Evolutionary conservation across 345 rosid genomes (phyloP).

Genomic region (Eucalyptus leucophloia): DNA sequence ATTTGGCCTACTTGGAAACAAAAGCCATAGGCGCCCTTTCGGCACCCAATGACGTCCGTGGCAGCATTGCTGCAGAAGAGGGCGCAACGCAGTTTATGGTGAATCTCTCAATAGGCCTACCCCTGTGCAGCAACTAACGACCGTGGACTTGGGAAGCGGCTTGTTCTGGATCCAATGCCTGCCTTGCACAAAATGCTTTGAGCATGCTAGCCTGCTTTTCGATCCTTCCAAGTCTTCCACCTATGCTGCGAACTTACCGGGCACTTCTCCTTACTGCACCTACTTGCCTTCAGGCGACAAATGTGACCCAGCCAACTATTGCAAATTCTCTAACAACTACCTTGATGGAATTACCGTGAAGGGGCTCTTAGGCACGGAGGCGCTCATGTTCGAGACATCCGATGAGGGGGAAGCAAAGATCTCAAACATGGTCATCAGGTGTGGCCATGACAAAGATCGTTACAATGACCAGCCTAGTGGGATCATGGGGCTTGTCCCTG

Average conservation of each 20-base stretch:
- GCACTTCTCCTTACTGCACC: constrained; percentile 9
- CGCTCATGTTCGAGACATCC: constrained; percentile 16
- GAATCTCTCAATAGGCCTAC: constrained; percentile 46
- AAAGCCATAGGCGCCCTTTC: neutral
- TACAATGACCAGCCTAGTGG: constrained; percentile 1
- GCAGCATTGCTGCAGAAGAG: constrained; percentile 7
- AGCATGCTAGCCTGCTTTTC: constrained; percentile 7
- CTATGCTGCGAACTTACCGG: constrained; percentile 7
- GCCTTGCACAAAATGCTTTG: constrained; percentile 23
- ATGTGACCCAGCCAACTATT: neutral
- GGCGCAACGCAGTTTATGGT: constrained; percentile 5
- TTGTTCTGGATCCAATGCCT: constrained; percentile 48
- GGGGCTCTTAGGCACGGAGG: constrained; percentile 40
- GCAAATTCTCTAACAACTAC: constrained; percentile 20
- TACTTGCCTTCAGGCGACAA: neutral
- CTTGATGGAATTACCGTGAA: constrained; percentile 9
- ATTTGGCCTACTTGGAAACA: neutral
- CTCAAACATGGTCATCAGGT: constrained; percentile 26
- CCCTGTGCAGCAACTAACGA: constrained; percentile 38
- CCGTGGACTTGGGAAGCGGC: constrained; percentile 56
- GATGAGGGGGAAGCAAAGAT: constrained; percentile 10
- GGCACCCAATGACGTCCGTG: constrained; percentile 3
- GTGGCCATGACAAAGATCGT: neutral
- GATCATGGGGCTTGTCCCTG: constrained; percentile 21
- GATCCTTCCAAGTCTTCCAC: constrained; percentile 39